Evolutionary conservation across 805 yeast species (phyloP).

Genomic region (Candida peoriensis): DNA sequence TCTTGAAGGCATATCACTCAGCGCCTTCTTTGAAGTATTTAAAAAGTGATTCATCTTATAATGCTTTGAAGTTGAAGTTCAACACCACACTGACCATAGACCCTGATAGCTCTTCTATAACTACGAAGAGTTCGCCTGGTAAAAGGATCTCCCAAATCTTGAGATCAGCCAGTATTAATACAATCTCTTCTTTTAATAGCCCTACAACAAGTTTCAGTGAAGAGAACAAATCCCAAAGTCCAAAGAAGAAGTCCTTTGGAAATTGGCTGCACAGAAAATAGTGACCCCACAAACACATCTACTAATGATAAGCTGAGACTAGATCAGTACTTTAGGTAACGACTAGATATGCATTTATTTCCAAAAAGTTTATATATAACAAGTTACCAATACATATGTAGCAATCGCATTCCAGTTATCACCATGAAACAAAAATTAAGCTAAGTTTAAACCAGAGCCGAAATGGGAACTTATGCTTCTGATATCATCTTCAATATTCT

Average conservation of each 20-base stretch:
- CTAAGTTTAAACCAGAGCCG: slow-evolving; percentile 6
- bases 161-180: slow-evolving; percentile 25
- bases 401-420: too few relatives aligned
- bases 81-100: slow-evolving; percentile 1
- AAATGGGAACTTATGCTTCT: slow-evolving; percentile 12
- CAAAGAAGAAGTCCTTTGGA: slow-evolving; percentile 4
- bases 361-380: too few relatives aligned
- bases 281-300: too few relatives aligned
- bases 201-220: not conserved
- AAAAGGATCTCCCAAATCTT: slow-evolving; percentile 21
- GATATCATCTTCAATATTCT: slow-evolving; percentile 18
- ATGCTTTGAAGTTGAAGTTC: slow-evolving; percentile 10
- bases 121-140: slow-evolving; percentile 14
- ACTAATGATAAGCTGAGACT: too few relatives aligned
- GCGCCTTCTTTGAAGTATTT: slow-evolving; percentile 11
- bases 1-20: slow-evolving; percentile 7
- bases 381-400: too few relatives aligned
- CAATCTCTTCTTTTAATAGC: slow-evolving; percentile 14
- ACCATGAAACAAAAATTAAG: not conserved
- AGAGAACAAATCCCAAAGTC: not conserved
- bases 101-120: slow-evolving; percentile 2
- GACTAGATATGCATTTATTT: not conserved
- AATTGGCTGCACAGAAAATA: slow-evolving; percentile 9
- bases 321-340: not conserved
- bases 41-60: slow-evolving; percentile 10